These are phyloP conservation scores for Fomitopsis palustris DNA, from an alignment of 1,284 basidiomycete genomes.

Conservation along the genomic window DNA sequence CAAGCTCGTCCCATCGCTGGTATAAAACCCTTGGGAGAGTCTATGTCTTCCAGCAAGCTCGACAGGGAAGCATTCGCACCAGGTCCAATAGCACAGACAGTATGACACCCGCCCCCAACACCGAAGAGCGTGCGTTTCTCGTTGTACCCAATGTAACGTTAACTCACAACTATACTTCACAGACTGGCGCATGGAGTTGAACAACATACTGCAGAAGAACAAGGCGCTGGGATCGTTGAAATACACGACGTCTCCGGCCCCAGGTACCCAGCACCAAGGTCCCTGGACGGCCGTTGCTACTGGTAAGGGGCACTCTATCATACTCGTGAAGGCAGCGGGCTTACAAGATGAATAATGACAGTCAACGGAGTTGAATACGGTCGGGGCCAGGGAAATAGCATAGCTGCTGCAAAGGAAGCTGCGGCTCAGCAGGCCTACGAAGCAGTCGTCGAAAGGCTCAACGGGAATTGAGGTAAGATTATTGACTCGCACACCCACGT, in stretches of 20 bases:
- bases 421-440: background rate
- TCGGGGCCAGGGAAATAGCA: background rate
- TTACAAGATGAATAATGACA: background rate
- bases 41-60: background rate
- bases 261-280: background rate
- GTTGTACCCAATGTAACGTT: background rate
- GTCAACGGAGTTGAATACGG: background rate
- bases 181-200: background rate
- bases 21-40: background rate
- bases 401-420: background rate
- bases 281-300: background rate
- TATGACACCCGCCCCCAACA: background rate
- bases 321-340: background rate
- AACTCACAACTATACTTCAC: background rate
- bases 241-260: background rate
- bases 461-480: background rate
- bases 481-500: too few species aligned
- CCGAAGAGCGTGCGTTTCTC: background rate
- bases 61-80: background rate
- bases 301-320: background rate
- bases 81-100: background rate
- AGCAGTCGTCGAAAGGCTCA: background rate
- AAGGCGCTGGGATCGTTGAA: background rate
- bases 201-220: background rate
- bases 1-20: background rate